Conservation (phyloP, 352 stramenopile species). For the Phytophthora chlamydospora region DNA sequence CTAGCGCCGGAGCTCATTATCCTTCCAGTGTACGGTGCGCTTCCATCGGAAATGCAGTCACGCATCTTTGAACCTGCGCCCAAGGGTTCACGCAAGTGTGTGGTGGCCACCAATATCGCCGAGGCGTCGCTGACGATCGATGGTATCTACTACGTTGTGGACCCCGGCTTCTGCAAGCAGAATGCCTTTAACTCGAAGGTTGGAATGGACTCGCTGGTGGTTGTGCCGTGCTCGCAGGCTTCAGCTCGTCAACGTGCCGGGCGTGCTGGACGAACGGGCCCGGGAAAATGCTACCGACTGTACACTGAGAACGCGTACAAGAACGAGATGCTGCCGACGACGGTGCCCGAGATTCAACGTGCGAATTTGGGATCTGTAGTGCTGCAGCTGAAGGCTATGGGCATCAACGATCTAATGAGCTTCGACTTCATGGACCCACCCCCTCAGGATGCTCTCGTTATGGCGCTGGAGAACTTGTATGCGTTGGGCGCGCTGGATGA, state of each 20-base stretch:
- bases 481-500: constrained; percentile 98
- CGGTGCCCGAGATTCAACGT: constrained; percentile 99
- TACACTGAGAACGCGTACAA: constrained; percentile 99
- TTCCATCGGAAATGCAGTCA: constrained; percentile 99
- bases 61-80: constrained; percentile 98
- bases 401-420: constrained; percentile 98
- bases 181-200: constrained; percentile 99
- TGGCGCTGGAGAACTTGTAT: constrained; percentile 98
- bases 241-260: constrained; percentile 97
- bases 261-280: constrained; percentile 97
- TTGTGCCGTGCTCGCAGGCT: constrained; percentile 98
- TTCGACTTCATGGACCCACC: constrained; percentile 99
- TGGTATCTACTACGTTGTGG: constrained; percentile 95
- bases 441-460: constrained; percentile 96
- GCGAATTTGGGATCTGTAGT: constrained; percentile 99
- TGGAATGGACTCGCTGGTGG: constrained; percentile 99
- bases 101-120: constrained; percentile 99
- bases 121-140: constrained; percentile 99
- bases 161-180: constrained; percentile 97
- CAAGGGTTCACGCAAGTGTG: constrained; percentile 95
- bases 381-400: constrained; percentile 99
- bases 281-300: constrained; percentile 99
- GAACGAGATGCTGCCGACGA: constrained; percentile 97
- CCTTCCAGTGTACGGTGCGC: constrained; percentile 97
- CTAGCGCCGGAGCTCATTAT: constrained; percentile 98